These are phyloP conservation scores for Physcomitrium patens DNA, from an alignment of 225 moss, liverwort and hornwort genomes.

Conservation along the genomic window DNA sequence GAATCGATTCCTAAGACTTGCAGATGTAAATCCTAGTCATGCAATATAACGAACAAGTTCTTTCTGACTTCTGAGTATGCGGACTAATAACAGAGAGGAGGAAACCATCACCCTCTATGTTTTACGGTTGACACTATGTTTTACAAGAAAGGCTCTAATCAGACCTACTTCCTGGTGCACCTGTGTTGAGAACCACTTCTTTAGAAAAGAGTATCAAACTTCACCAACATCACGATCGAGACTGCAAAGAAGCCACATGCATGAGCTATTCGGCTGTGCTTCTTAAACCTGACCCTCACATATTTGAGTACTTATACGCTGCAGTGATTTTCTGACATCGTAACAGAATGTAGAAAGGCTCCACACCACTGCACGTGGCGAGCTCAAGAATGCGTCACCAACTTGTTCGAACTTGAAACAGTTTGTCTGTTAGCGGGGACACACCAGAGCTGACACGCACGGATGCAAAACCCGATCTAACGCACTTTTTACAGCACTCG, in stretches of 20 bases:
- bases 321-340: not conserved
- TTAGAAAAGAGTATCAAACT: not conserved
- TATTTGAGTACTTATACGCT: slow-evolving; percentile 19
- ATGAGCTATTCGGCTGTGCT: not conserved
- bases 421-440: slow-evolving; percentile 21
- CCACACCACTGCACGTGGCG: not conserved
- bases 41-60: not conserved
- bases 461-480: slow-evolving; percentile 7
- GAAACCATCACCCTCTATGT: slow-evolving; percentile 11
- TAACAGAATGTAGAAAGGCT: not conserved
- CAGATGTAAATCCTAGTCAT: not conserved
- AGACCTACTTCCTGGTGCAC: slow-evolving; percentile 3
- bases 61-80: not conserved
- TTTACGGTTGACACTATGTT: slow-evolving; percentile 9
- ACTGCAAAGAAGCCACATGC: not conserved
- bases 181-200: not conserved
- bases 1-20: not conserved
- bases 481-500: not conserved
- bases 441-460: slow-evolving; percentile 28
- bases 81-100: slow-evolving; percentile 4
- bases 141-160: not conserved
- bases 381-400: slow-evolving; percentile 5
- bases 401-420: slow-evolving; percentile 22
- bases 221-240: not conserved
- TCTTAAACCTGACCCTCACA: not conserved